Percentiles rank a stretch among this genome's conserved stretches.
phyloP scores from a whole-genome alignment of 208 protist species.

The Porcisia hertigi region DNA sequence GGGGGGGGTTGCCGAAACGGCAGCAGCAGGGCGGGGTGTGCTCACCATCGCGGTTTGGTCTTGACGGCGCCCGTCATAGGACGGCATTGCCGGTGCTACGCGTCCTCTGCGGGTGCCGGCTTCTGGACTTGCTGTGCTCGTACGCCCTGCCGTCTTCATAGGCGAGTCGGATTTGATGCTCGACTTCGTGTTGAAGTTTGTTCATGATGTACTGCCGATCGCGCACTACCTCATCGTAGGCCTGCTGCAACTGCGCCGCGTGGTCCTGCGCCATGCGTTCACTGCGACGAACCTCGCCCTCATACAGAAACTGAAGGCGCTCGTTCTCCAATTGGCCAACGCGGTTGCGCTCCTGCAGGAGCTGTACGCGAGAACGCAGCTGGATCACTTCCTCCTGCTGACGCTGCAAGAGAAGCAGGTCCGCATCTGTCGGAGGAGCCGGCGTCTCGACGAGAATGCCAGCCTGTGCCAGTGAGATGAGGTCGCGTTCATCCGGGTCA shows the following conservation, averaged over 20 bases:
- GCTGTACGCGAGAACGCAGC: constrained; percentile 38
- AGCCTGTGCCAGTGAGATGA: constrained; percentile 13
- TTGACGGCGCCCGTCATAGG: neutral
- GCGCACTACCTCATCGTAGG: constrained; percentile 72
- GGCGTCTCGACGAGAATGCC: constrained; percentile 14
- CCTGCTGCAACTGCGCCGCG: constrained; percentile 58
- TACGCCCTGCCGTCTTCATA: constrained; percentile 73
- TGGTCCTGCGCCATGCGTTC: constrained; percentile 68
- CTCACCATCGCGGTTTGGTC: neutral
- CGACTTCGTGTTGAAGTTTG: constrained; percentile 69
- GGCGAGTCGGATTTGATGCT: constrained; percentile 67
- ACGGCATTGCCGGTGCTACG: constrained; percentile 11
- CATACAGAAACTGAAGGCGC: constrained; percentile 51
- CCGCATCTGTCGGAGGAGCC: constrained; percentile 42
- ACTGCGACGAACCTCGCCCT: constrained; percentile 64
- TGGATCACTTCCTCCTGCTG: constrained; percentile 56
- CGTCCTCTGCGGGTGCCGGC: constrained; percentile 5
- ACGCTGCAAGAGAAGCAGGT: constrained; percentile 52
- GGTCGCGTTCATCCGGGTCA: constrained; percentile 12
- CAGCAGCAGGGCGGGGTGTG: neutral
- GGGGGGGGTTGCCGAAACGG: neutral
- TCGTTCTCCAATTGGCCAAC: constrained; percentile 45
- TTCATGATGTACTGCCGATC: constrained; percentile 71
- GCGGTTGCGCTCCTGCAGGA: constrained; percentile 53
- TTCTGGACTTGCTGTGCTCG: constrained; percentile 32